Evolutionary conservation across 116 monocot genomes (phyloP).

Genomic region (Trichopus zeylanicus): DNA sequence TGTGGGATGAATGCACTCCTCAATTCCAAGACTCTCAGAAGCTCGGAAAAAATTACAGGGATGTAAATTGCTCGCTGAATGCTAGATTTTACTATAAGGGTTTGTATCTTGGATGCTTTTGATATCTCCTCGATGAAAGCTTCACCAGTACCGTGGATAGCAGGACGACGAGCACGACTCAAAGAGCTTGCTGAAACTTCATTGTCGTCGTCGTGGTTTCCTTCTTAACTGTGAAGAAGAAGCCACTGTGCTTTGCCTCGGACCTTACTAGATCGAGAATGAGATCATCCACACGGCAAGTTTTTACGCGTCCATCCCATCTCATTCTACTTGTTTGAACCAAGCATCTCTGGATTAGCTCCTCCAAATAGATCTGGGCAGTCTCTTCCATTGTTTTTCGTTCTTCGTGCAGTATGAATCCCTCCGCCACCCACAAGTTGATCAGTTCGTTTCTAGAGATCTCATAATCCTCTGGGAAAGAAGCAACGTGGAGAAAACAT

Average conservation of each 20-base stretch:
- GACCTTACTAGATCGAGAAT: background rate
- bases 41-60: background rate
- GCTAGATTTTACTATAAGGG: background rate
- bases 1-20: background rate
- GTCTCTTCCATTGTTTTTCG: too few species aligned
- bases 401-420: constrained; percentile 4
- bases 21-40: background rate
- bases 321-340: background rate
- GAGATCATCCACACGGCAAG: background rate
- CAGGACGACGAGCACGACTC: background rate
- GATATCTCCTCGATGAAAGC: background rate
- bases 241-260: background rate
- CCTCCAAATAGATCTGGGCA: background rate
- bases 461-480: background rate
- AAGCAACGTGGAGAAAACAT: background rate
- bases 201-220: too few species aligned
- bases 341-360: background rate
- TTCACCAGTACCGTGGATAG: background rate
- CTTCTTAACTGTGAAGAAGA: background rate
- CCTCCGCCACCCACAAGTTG: constrained; percentile 9
- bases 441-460: background rate
- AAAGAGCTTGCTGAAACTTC: too few species aligned
- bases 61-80: background rate
- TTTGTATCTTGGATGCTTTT: background rate
- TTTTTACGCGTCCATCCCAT: background rate